Percentiles rank a stretch among this genome's conserved stretches.
Conservation (phyloP, 257 asterid genomes). For the Solanum boliviense region DNA sequence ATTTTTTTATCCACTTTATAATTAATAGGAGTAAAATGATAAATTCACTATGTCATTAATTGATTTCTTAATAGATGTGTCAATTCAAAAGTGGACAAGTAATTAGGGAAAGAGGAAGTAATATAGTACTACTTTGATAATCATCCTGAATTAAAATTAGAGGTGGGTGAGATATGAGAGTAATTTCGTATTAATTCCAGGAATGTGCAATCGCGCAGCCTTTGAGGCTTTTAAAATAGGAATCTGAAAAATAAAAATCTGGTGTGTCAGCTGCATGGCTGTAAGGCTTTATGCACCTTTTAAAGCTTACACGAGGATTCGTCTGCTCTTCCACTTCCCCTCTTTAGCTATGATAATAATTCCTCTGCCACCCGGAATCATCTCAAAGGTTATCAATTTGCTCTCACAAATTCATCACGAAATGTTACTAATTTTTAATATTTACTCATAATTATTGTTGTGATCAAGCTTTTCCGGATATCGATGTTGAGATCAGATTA, state of each 20-base stretch:
- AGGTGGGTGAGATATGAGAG: neutral
- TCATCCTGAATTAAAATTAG: neutral
- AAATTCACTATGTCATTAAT: accelerated
- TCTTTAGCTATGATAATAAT: slow-evolving; percentile 21
- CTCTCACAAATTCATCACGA: neutral
- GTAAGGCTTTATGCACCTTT: slow-evolving; percentile 13
- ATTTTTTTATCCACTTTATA: no score
- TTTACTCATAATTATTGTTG: neutral
- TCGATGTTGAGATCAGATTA: slow-evolving; percentile 15
- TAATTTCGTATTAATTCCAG: neutral
- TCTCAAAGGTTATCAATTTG: neutral
- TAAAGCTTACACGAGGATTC: slow-evolving; percentile 51
- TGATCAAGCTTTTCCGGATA: neutral
- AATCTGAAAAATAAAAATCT: neutral
- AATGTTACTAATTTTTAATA: slow-evolving; percentile 2
- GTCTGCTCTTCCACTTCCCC: slow-evolving; percentile 20
- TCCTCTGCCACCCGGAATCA: slow-evolving; percentile 39
- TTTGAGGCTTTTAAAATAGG: neutral
- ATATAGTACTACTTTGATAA: neutral
- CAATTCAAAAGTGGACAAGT: no score
- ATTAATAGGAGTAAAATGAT: no score
- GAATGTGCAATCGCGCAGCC: neutral
- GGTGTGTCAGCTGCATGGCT: slow-evolving; percentile 13
- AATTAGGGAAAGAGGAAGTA: no score
- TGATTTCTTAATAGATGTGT: accelerated